Evolutionary conservation across 2,329 filamentous ascomycete species (phyloP).

Genomic region (Magnaporthiopsis incrustans): DNA sequence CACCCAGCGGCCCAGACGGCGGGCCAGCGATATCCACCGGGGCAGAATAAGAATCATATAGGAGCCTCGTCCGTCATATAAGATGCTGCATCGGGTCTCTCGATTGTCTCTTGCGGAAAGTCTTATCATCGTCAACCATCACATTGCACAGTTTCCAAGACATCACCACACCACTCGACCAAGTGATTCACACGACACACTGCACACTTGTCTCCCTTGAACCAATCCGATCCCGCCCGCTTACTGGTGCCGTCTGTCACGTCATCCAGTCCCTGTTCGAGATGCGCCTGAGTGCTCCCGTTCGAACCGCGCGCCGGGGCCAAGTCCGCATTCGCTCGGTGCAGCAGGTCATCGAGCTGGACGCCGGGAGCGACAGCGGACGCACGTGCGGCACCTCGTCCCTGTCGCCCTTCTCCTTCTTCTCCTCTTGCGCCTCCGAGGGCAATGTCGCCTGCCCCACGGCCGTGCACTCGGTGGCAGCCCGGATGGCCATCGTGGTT

Average conservation of each 20-base stretch:
- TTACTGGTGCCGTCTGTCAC: neutral
- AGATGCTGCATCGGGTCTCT: neutral
- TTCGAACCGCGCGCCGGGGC: neutral
- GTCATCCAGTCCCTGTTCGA: neutral
- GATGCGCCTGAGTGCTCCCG: conserved; percentile 2
- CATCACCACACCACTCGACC: neutral
- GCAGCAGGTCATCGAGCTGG: conserved; percentile 6
- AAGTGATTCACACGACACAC: neutral
- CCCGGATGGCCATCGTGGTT: conserved; percentile 21
- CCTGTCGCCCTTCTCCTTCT: neutral
- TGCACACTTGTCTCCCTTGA: neutral
- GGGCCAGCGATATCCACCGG: neutral
- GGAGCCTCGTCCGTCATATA: neutral
- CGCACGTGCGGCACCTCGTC: neutral
- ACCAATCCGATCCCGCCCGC: neutral
- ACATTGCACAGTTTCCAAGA: neutral
- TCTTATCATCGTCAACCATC: neutral
- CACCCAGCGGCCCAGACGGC: too few relatives aligned
- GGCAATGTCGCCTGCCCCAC: neutral
- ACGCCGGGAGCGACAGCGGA: neutral
- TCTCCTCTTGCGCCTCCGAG: neutral
- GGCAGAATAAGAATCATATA: neutral
- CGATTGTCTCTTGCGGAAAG: neutral
- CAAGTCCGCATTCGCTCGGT: conserved; percentile 3
- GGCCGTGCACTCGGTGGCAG: neutral